Base-by-base conservation (phyloP, 2,329 filamentous ascomycete species). In the Boeremia exigua region DNA sequence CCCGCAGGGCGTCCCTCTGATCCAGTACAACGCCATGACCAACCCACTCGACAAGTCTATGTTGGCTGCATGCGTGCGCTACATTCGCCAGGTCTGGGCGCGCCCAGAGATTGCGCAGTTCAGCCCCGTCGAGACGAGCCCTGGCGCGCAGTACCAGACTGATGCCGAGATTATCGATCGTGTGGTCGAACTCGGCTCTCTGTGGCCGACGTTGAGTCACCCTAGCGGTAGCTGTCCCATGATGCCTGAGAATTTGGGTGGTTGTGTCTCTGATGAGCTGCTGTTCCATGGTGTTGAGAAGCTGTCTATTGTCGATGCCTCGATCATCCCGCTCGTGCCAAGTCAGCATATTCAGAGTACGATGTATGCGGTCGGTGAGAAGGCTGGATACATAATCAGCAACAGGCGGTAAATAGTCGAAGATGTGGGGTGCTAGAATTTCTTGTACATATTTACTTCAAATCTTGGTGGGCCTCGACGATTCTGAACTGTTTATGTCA, bases 291-390 rank as follows among this genome's bases (percentile, higher is more conserved):
- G 73, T 2, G 57, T 70, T 3, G 46, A 66, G 29, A 50, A 59
- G 32, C 25, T 74, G 54, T 64, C 66, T 1, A 63, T 74, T 34
- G 63, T 73, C 5, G 71, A 73, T 54, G 71, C 70, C 3, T 69
- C 64, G 1, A 69, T 74, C 6, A 50, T 74, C 14, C 71, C 71
- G n/a, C 52, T 74, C 10, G 62, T 72, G 33, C 70, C 71, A 2
- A 59, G 58, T 5, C 66, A 68, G 54, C 70, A 73, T 44, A 64
- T 73, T n/a, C 71, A 74, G 46, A 58, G 69, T 2, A 71, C 69
- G 0, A 68, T 73, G 58, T 75, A 73, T 52, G 71, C 68, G 27
- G 54, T 75, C 19, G 67, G 66, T 10, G 72, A 74, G 59, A 75
- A 72, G 58, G 72, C 71, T 43, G 70, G 64, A 8, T 50, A 69